Conservation (phyloP, 2,329 filamentous ascomycete genomes). For the Xylariaceae sp. region DNA sequence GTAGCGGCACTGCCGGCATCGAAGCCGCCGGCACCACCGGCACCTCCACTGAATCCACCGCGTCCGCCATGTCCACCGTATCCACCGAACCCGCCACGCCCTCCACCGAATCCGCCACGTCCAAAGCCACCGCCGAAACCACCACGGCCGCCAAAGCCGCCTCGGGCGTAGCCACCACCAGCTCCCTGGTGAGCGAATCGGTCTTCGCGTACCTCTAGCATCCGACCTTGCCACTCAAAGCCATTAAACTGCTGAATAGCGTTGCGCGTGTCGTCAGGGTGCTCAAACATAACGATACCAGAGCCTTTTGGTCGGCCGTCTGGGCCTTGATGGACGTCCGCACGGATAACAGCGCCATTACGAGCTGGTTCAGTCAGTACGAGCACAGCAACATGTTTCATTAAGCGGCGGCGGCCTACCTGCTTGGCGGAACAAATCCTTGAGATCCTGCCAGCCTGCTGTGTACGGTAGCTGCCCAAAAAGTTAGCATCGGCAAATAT, state of each 20-base stretch:
- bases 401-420: constrained; percentile 55
- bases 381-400: no score
- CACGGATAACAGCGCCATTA: constrained; percentile 80
- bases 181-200: constrained; percentile 71
- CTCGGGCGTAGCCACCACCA: constrained; percentile 53
- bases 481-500: constrained; percentile 25
- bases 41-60: constrained; percentile 34
- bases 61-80: constrained; percentile 41
- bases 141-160: constrained; percentile 41
- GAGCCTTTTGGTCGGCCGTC: constrained; percentile 95
- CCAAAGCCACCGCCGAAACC: constrained; percentile 38
- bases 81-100: constrained; percentile 40
- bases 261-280: constrained; percentile 87
- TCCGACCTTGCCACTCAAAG: constrained; percentile 95
- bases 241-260: constrained; percentile 98
- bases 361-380: constrained; percentile 38
- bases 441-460: constrained; percentile 97
- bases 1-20: constrained; percentile 27
- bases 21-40: constrained; percentile 36
- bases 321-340: constrained; percentile 87
- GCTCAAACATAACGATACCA: constrained; percentile 95
- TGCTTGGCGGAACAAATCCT: constrained; percentile 97
- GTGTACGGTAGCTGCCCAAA: constrained; percentile 80
- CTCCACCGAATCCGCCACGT: constrained; percentile 45
- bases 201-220: constrained; percentile 92